phyloP scores from a whole-genome alignment of 352 stramenopile genomes.

The Globisporangium paddicum region DNA sequence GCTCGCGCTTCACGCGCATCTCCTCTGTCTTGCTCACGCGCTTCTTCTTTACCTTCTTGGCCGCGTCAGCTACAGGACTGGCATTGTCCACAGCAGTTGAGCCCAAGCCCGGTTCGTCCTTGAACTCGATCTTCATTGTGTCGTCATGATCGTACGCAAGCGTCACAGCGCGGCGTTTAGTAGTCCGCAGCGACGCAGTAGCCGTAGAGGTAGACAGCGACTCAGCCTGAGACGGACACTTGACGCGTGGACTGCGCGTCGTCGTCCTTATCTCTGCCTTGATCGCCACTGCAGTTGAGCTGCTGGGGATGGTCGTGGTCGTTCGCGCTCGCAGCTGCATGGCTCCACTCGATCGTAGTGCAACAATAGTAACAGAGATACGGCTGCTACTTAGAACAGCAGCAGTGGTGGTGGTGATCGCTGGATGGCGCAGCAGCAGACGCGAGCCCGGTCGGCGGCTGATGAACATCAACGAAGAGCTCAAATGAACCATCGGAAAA shows the following conservation, averaged over 20 bases:
- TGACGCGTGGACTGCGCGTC: neutral
- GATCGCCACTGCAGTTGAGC: neutral
- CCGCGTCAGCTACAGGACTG: neutral
- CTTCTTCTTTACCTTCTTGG: constrained; percentile 23
- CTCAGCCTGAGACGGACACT: neutral
- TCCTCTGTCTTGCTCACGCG: constrained; percentile 16
- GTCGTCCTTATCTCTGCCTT: neutral
- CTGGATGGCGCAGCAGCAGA: neutral
- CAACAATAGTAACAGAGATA: neutral
- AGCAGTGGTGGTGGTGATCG: neutral
- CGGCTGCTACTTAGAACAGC: neutral
- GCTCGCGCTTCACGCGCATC: constrained; percentile 6
- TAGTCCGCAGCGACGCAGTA: neutral
- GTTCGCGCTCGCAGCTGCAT: constrained; percentile 7
- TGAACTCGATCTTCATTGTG: neutral
- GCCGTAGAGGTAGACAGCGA: neutral
- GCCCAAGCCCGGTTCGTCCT: neutral
- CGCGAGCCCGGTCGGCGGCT: neutral
- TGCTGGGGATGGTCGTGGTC: neutral
- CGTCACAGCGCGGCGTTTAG: neutral
- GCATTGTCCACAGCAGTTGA: neutral
- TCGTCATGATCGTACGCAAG: neutral
- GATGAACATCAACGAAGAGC: constrained; percentile 10
- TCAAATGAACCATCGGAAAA: neutral
- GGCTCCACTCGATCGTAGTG: neutral